Evolutionary conservation across 2,329 filamentous ascomycete genomes (phyloP), one percentile per base, ranked within the genome.

Genomic region (Stylonectria norvegica): DNA sequence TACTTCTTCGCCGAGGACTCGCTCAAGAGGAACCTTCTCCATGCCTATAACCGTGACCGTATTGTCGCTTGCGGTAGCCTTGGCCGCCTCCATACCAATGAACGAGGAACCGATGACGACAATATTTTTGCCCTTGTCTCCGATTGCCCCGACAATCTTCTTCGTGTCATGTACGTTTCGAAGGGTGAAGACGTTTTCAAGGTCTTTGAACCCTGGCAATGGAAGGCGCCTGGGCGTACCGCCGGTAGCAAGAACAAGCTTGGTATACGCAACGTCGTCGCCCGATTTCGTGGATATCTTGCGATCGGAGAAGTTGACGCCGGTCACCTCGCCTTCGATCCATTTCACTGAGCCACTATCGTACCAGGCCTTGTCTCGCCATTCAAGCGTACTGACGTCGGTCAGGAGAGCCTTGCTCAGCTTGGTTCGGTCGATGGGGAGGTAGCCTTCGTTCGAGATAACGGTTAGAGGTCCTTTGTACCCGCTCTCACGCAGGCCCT

Each of bases 21-120:
- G 80, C 63, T 95, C 87, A 49, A 97, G 77, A 0, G 93, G 91
- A 10, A 81, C 81, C 43, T 79, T 80, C 60, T 95, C 89, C 85
- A 90, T 91, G 25, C 93, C 93, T 16, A 98, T 73, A 28, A 97
- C 81, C 6, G 85, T 85, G 12, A 98, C 89, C 7, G 83, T 70
- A 62, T 98, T 95, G 56, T 85, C 85, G 55, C 85, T 85, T 31
- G 78, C 68, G 0, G 85, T 83, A 0, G 94, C 84, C 49, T 90
- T 93, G 46, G 86, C 91, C n/a, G 94, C 79, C 66, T 98, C 93
- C 86, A 98, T 94, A 28, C 93, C 93, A 59, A 98, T 98, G 66
- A 98, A 98, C 1, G 89, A 95, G 43, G 86, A 91, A 28, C 93
- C 93, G 38, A 98, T 75, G 11, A 98, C 75, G 33, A 95, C 89